These are phyloP conservation scores for Zasmidium citrigriseum DNA, from an alignment of 2,329 filamentous ascomycete genomes.

Conservation along the genomic window DNA sequence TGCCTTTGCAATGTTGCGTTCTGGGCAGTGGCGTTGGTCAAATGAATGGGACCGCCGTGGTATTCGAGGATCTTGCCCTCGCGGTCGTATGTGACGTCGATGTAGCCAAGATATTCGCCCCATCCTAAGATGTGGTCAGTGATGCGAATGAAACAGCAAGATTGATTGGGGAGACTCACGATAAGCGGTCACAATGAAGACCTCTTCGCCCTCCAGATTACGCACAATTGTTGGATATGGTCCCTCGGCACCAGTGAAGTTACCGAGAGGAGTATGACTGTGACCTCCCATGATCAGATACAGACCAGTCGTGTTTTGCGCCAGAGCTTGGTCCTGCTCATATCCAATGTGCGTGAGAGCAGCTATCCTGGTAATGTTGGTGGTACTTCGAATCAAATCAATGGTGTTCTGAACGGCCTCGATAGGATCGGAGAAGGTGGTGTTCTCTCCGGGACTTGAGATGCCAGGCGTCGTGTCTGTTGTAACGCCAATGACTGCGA, in stretches of 20 bases:
- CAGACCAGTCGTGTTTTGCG: constrained; percentile 61
- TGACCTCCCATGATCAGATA: constrained; percentile 69
- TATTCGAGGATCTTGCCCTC: constrained; percentile 64
- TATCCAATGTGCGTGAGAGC: constrained; percentile 70
- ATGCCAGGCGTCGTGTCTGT: constrained; percentile 61
- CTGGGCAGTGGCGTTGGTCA: constrained; percentile 62
- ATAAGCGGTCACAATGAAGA: constrained; percentile 68
- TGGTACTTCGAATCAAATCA: constrained; percentile 61
- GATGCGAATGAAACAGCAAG: no score
- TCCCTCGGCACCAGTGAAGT: constrained; percentile 59
- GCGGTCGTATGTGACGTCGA: constrained; percentile 64
- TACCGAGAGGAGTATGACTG: constrained; percentile 59
- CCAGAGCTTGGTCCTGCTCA: constrained; percentile 63
- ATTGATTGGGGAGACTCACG: constrained; percentile 35
- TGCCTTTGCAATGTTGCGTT: constrained; percentile 60
- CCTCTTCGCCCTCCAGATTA: constrained; percentile 64
- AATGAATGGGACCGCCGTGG: constrained; percentile 63
- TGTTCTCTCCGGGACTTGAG: constrained; percentile 59
- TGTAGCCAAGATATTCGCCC: constrained; percentile 69
- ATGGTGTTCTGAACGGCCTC: constrained; percentile 62
- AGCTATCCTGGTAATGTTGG: constrained; percentile 64
- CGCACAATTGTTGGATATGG: constrained; percentile 64
- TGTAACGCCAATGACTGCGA: constrained; percentile 66
- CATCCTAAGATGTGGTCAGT: constrained; percentile 39
- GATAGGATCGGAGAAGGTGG: constrained; percentile 60